Evolutionary conservation across 441 rosid genomes (phyloP), one percentile per base, ranked within the genome.

Genomic region (Syzygium malaccense): DNA sequence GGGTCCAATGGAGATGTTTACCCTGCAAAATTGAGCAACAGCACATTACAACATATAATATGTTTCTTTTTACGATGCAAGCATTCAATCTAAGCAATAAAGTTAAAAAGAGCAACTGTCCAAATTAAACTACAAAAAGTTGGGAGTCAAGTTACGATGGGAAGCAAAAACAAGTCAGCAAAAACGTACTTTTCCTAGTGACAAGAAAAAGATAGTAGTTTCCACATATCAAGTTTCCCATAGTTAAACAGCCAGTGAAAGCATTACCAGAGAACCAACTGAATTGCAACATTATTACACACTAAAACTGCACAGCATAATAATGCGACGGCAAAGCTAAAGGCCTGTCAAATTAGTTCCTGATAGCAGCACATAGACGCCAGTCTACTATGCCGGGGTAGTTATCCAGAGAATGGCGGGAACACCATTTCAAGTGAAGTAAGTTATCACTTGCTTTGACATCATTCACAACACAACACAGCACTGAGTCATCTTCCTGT

Each of bases 1-100:
- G 1, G 94, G 93, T 25, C 95, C 95, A 23, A 91, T 87, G 53
- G 84, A 87, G 20, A 93, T 88, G 86, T 93, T 93, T 62, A 93
- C 95, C 86, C 95, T 93, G 91, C 30, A 66, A 90, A 60, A 80
- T 58, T 68, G 30, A 88, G 80, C 56, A 75, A 78, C 8, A 56
- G 83, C 66, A 88, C 14, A 55, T 75, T 87, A 60, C 58, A 49
- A 84, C 86, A 51, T 4, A 28, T 28, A 84, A 49, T 84, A 12
- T 53, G 55, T 18, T n/a, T 37, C 33, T 15, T 28, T 58, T 62
- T 23, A 33, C 6, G 55, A 60, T 10, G 14, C 11, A 62, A 60
- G 78, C 17, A 49, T 41, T 86, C 55, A 8, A 60, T 66, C 56
- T 11, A 26, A 80, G 64, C 37, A 30, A 30, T 49, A 30, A 54